Percentiles rank a stretch among this genome's conserved stretches.
Evolutionary conservation across 2,329 filamentous ascomycete genomes (phyloP).

Genomic region (Microsporum audouinii): DNA sequence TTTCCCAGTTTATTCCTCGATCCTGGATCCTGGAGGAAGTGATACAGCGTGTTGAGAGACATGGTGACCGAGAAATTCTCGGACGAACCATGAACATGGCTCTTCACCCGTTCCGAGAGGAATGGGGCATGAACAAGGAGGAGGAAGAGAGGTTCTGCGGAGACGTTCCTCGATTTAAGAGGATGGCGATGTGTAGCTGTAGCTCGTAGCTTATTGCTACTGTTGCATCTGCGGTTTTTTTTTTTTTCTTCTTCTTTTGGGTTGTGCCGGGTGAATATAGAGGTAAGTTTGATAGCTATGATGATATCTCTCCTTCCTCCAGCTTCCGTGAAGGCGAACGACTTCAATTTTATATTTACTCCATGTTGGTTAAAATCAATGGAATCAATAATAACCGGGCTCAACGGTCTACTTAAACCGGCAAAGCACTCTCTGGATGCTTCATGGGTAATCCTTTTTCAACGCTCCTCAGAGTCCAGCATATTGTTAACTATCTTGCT

Average conservation of each 20-base stretch:
- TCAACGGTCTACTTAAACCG: neutral
- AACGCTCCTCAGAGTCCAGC: neutral
- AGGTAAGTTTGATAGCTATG: neutral
- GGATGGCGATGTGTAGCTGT: constrained; percentile 89
- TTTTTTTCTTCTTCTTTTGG: neutral
- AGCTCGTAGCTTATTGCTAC: constrained; percentile 50
- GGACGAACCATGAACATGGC: constrained; percentile 70
- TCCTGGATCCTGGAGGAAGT: constrained; percentile 91
- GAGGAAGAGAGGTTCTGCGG: constrained; percentile 77
- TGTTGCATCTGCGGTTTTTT: constrained; percentile 3
- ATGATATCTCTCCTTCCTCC: neutral
- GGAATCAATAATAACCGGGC: neutral
- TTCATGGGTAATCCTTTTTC: neutral
- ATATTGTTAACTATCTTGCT: neutral
- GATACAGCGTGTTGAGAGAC: constrained; percentile 77
- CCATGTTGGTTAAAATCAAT: neutral
- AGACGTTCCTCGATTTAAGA: constrained; percentile 66
- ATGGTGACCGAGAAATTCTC: constrained; percentile 68
- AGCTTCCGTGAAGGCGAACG: neutral
- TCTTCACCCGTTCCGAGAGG: constrained; percentile 72
- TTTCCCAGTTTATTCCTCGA: constrained; percentile 60
- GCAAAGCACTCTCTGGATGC: too few species aligned
- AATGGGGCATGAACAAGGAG: constrained; percentile 46
- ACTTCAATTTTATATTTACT: constrained; percentile 2
- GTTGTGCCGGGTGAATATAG: neutral